These are phyloP conservation scores for Didymella arachidicola DNA, from an alignment of 2,329 filamentous ascomycete genomes.

Conservation along the genomic window DNA sequence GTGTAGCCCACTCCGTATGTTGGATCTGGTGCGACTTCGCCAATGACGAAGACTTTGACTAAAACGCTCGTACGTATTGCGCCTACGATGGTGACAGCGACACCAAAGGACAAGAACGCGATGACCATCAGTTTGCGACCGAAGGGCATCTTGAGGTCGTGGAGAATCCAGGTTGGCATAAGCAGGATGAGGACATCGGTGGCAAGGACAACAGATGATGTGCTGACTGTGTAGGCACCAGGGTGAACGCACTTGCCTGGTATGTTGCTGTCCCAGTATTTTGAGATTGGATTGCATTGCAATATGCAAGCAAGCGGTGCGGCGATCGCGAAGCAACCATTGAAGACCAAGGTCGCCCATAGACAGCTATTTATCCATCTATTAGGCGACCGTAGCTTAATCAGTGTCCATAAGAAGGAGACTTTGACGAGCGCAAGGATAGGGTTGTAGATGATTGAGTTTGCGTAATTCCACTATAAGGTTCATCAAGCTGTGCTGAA, in stretches of 20 bases:
- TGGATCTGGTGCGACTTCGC: slow-evolving; percentile 14
- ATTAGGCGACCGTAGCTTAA: slow-evolving; percentile 30
- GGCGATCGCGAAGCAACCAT: slow-evolving; percentile 26
- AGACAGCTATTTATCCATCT: slow-evolving; percentile 25
- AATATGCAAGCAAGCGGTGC: slow-evolving; percentile 32
- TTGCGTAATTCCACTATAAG: slow-evolving; percentile 27
- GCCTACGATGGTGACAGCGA: slow-evolving; percentile 29
- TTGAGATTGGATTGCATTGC: slow-evolving; percentile 39
- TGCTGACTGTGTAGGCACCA: slow-evolving; percentile 24
- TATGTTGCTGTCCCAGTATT: slow-evolving; percentile 39
- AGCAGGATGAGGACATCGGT: slow-evolving; percentile 30
- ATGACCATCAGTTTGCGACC: slow-evolving; percentile 28
- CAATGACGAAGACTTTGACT: slow-evolving; percentile 20
- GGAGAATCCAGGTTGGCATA: slow-evolving; percentile 34
- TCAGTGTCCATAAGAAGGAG: slow-evolving; percentile 30
- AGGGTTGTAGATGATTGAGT: slow-evolving; percentile 30
- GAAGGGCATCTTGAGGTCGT: slow-evolving; percentile 30
- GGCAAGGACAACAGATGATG: slow-evolving; percentile 23
- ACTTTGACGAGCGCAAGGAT: slow-evolving; percentile 31
- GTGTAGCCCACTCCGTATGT: slow-evolving; percentile 22
- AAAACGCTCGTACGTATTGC: slow-evolving; percentile 24
- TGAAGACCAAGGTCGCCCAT: slow-evolving; percentile 25
- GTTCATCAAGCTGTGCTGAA: background rate
- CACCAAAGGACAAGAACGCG: slow-evolving; percentile 27
- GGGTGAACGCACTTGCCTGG: slow-evolving; percentile 23